A percentile compares a stretch with the other conserved stretches of the same genome.
These are phyloP conservation scores for Capsicum rhomboideum DNA, from an alignment of 257 asterid genomes.

Conservation along the genomic window DNA sequence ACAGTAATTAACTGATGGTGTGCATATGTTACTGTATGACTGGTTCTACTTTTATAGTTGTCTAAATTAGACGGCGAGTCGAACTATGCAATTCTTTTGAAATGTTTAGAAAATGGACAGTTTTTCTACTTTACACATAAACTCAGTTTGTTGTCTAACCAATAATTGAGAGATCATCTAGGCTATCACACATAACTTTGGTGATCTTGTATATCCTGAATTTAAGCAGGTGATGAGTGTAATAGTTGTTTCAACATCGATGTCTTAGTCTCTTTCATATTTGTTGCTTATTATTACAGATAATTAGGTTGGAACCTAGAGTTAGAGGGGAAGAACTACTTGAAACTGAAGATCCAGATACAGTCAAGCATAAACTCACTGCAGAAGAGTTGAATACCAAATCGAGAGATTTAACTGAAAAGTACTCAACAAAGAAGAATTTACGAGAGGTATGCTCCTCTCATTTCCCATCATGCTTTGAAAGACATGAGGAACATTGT, in stretches of 20 bases:
- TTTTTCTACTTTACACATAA: neutral
- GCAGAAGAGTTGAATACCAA: constrained; percentile 26
- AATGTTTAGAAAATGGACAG: neutral
- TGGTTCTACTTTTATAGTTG: neutral
- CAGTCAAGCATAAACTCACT: constrained; percentile 20
- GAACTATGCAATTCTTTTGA: neutral
- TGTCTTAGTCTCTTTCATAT: neutral
- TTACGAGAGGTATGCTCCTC: constrained; percentile 30
- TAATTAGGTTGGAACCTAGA: constrained; percentile 63
- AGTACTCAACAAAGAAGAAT: constrained; percentile 36
- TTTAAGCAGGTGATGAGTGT: neutral
- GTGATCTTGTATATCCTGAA: neutral
- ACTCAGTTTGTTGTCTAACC: neutral
- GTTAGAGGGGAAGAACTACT: constrained; percentile 21
- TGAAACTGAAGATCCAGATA: constrained; percentile 27
- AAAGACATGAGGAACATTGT: too few species aligned
- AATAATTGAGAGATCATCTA: neutral
- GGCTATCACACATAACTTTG: neutral
- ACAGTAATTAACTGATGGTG: neutral
- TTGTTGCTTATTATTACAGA: constrained; percentile 24
- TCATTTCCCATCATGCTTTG: too few species aligned
- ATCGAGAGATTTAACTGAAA: constrained; percentile 2
- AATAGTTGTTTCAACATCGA: neutral
- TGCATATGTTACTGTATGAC: neutral
- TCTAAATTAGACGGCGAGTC: neutral